Evolutionary conservation across 2,329 filamentous ascomycete species (phyloP).

Genomic region (Apiospora sp.): DNA sequence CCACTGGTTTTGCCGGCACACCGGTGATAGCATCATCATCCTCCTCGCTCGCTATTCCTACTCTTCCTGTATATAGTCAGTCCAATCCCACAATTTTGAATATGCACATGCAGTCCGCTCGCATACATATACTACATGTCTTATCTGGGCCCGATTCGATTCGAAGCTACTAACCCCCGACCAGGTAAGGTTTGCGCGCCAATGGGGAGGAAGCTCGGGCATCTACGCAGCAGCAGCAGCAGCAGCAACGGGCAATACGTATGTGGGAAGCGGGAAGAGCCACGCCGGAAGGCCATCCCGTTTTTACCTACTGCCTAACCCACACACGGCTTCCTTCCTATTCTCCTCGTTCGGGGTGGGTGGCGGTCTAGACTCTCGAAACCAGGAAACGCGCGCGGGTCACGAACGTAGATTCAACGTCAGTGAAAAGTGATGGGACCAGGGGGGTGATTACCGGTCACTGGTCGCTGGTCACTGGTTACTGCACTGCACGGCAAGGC

Average conservation of each 20-base stretch:
- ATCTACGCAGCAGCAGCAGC: background rate
- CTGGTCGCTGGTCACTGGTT: too few relatives aligned
- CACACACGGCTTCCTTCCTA: background rate
- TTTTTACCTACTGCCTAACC: background rate
- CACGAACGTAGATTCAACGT: background rate
- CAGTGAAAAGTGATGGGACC: background rate
- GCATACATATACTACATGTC: background rate
- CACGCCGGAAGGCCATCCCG: background rate
- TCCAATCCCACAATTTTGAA: too few relatives aligned
- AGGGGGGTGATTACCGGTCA: too few relatives aligned
- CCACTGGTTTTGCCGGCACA: background rate
- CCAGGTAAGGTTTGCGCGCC: background rate
- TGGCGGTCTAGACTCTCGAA: background rate
- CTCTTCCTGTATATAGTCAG: background rate
- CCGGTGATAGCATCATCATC: background rate
- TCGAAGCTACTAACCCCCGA: background rate
- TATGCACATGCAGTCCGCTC: background rate
- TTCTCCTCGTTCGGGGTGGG: background rate
- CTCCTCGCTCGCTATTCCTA: background rate
- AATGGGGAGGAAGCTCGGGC: background rate
- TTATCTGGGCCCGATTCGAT: background rate
- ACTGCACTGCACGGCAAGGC: background rate
- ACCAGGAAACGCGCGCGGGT: background rate
- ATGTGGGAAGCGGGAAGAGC: background rate
- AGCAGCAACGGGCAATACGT: background rate